Conservation (phyloP, 1,284 basidiomycete species). For the Leccinum angustisporum region DNA sequence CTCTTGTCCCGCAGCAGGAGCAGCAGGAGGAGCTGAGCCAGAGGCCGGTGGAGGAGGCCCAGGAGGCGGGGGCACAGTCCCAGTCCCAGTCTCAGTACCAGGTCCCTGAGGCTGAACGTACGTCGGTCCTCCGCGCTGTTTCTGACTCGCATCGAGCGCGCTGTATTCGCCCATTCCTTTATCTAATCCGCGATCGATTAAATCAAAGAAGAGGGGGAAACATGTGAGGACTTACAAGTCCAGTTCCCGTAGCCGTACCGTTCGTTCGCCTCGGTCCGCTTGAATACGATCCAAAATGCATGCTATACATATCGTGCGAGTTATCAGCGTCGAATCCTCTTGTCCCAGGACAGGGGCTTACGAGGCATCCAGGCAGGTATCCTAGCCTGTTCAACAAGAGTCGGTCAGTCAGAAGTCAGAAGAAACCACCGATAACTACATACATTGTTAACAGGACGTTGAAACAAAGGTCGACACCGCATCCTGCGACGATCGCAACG, state of each 20-base stretch:
- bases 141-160: not conserved
- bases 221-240: constrained; percentile 44
- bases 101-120: not conserved
- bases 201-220: not conserved
- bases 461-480: constrained; percentile 64
- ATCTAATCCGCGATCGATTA: constrained; percentile 5
- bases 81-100: not conserved
- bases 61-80: not conserved
- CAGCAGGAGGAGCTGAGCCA: not conserved
- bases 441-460: constrained; percentile 70
- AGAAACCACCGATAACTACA: not conserved
- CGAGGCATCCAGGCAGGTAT: constrained; percentile 71
- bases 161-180: constrained; percentile 24
- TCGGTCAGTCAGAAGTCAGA: not conserved
- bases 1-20: not conserved
- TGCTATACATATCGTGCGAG: constrained; percentile 34
- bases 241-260: constrained; percentile 68
- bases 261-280: constrained; percentile 72
- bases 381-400: constrained; percentile 49
- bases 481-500: constrained; percentile 65
- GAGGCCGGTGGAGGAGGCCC: not conserved
- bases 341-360: constrained; percentile 21
- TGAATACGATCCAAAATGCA: constrained; percentile 68
- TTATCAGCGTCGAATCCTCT: not conserved
- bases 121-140: not conserved